These are phyloP conservation scores for Manihot esculenta DNA, from an alignment of 441 rosid species.

Conservation along the genomic window DNA sequence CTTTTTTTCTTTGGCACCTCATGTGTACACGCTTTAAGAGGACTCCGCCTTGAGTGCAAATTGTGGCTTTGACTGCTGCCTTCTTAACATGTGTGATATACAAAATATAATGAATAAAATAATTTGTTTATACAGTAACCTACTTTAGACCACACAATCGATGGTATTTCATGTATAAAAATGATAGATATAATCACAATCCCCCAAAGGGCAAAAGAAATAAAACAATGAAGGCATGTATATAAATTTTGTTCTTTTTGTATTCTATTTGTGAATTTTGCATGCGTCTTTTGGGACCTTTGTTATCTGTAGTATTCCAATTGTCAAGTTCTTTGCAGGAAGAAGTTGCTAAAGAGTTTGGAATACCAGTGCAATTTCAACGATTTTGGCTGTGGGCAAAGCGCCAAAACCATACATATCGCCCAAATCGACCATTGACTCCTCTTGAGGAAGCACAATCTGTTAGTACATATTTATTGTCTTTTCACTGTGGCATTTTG, in stretches of 20 bases:
- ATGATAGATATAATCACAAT: background rate
- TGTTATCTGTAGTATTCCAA: background rate
- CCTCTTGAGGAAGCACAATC: constrained; percentile 81
- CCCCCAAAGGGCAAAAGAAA: background rate
- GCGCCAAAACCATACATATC: constrained; percentile 96
- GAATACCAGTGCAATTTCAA: constrained; percentile 81
- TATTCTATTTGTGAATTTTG: background rate
- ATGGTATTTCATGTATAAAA: background rate
- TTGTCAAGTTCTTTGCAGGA: constrained; percentile 41
- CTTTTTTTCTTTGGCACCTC: background rate
- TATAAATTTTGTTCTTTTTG: background rate
- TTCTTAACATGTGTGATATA: too few relatives aligned
- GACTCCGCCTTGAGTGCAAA: background rate
- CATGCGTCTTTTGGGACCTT: background rate
- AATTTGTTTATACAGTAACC: background rate
- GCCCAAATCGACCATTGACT: constrained; percentile 88
- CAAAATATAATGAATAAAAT: background rate
- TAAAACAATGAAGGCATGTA: background rate
- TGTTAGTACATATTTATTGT: constrained; percentile 37
- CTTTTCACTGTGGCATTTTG: too few relatives aligned
- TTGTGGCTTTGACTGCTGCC: background rate
- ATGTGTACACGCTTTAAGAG: background rate
- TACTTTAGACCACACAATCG: background rate
- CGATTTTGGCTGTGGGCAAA: constrained; percentile 98
- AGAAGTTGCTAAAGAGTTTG: constrained; percentile 91